phyloP scores from a whole-genome alignment of 441 rosid genomes.

The Raphanus hybrid region DNA sequence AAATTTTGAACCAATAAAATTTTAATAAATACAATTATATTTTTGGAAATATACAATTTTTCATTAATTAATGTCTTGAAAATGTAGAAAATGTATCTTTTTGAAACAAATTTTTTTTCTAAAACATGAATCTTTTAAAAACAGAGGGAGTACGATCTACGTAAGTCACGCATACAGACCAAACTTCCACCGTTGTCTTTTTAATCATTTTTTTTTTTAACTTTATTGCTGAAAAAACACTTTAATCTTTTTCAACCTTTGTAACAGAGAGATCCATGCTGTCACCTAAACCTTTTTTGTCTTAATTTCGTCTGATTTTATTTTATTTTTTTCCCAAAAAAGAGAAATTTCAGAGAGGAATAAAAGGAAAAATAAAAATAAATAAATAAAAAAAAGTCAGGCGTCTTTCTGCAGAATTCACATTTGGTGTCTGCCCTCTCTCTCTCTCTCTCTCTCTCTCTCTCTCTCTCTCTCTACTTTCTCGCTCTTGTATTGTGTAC shows the following conservation, averaged over 20 bases:
- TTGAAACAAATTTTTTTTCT: too few relatives aligned
- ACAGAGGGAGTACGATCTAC: constrained; percentile 18
- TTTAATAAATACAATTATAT: too few relatives aligned
- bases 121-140: too few relatives aligned
- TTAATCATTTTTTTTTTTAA: background rate
- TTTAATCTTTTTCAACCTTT: constrained; percentile 31
- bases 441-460: constrained; percentile 5
- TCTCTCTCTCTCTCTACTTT: background rate
- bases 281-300: background rate
- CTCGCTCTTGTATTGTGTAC: constrained; percentile 29
- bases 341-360: background rate
- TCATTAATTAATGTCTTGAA: too few relatives aligned
- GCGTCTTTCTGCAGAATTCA: constrained; percentile 46
- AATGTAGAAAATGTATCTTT: too few relatives aligned
- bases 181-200: constrained; percentile 15
- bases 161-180: constrained; percentile 39
- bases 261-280: constrained; percentile 41
- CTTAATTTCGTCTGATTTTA: background rate
- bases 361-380: background rate
- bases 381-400: constrained; percentile 32
- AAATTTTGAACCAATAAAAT: too few relatives aligned
- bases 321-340: background rate
- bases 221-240: constrained; percentile 13
- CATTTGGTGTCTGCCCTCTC: constrained; percentile 42
- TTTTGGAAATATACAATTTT: too few relatives aligned